phyloP scores from a whole-genome alignment of 148 eudicot species.

The Cornus controversa region DNA sequence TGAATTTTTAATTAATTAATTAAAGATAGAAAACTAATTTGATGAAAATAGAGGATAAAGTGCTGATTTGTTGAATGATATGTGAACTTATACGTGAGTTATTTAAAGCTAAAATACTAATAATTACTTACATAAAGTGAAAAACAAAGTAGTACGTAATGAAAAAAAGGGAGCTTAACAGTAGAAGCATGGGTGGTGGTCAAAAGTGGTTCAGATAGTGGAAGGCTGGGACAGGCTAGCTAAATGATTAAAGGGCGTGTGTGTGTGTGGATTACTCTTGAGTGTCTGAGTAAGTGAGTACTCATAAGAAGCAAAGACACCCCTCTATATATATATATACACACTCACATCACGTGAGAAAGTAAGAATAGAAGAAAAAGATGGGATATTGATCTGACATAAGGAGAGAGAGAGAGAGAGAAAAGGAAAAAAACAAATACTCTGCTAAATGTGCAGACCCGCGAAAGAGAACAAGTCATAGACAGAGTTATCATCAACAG shows the following conservation, averaged over 20 bases:
- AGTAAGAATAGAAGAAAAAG: not conserved
- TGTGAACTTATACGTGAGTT: no score
- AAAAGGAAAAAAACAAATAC: constrained; percentile 1
- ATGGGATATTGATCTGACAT: not conserved
- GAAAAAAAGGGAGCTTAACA: not conserved
- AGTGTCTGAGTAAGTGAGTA: no score
- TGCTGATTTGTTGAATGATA: not conserved
- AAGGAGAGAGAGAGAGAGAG: not conserved
- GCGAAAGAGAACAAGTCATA: not conserved
- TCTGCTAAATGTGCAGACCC: constrained; percentile 11
- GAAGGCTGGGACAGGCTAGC: not conserved
- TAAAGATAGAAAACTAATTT: no score
- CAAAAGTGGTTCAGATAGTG: not conserved
- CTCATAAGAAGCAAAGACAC: no score
- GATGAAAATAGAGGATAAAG: not conserved
- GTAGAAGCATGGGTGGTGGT: not conserved
- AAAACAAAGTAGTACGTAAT: not conserved
- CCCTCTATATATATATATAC: no score
- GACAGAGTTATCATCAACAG: not conserved
- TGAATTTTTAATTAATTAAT: no score
- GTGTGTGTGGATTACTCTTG: no score
- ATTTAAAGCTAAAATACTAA: not conserved
- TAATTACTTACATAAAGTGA: not conserved
- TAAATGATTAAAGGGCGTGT: not conserved
- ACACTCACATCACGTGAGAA: not conserved